phyloP scores from a whole-genome alignment of 176 grass and related monocot species.

The Triticum monococcum region DNA sequence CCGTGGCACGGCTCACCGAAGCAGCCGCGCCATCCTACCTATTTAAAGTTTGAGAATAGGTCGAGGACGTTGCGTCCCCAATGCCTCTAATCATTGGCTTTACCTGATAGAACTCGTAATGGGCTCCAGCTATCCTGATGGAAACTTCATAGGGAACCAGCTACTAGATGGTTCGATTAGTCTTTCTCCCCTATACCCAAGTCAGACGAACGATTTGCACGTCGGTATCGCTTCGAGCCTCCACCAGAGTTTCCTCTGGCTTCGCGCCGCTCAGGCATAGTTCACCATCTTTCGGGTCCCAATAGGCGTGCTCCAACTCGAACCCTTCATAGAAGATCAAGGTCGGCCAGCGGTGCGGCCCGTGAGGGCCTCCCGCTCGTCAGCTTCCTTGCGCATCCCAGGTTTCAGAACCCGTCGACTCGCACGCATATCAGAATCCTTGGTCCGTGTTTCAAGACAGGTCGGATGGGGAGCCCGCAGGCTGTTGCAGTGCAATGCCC shows the following conservation, averaged over 20 bases:
- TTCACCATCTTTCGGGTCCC: conserved; percentile 70
- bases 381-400: conserved; percentile 1
- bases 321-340: conserved; percentile 66
- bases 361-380: neutral
- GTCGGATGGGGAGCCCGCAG: conserved; percentile 16
- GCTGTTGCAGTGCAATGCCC: too few relatives aligned
- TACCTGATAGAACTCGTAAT: conserved; percentile 67
- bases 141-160: conserved; percentile 60
- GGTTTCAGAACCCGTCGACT: neutral
- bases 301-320: conserved; percentile 57
- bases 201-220: conserved; percentile 63
- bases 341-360: conserved; percentile 50
- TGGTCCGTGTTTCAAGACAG: conserved; percentile 80
- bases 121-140: conserved; percentile 61
- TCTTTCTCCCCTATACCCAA: conserved; percentile 75
- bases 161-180: conserved; percentile 82
- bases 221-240: conserved; percentile 56
- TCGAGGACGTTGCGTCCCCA: conserved; percentile 68
- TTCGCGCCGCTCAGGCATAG: conserved; percentile 62
- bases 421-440: conserved; percentile 68
- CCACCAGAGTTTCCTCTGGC: conserved; percentile 75
- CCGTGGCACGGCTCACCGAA: neutral
- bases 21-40: conserved; percentile 59
- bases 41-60: conserved; percentile 97
- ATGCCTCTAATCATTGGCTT: conserved; percentile 94